A percentile compares a stretch with the other conserved stretches of the same genome.
Conservation (phyloP, 345 rosid genomes). For the Aethionema arabicum region DNA sequence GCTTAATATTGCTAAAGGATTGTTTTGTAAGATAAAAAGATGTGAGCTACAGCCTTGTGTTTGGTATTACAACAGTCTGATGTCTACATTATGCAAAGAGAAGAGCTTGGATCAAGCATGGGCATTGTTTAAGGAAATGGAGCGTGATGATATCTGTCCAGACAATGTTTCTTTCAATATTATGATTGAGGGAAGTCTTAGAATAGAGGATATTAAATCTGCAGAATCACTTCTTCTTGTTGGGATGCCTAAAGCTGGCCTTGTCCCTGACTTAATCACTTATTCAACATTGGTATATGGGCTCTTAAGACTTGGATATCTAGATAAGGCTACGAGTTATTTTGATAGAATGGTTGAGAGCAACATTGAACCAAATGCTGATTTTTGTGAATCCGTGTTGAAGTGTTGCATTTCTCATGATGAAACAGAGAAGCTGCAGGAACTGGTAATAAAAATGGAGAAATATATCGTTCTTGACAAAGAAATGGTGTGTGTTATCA, state of each 20-base stretch:
- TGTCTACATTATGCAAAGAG: conserved; percentile 17
- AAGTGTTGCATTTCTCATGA: conserved; percentile 39
- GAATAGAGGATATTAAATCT: conserved; percentile 44
- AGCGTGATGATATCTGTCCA: too few relatives aligned
- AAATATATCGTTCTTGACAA: conserved; percentile 41
- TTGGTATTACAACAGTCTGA: conserved; percentile 43
- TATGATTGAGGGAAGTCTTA: conserved; percentile 44
- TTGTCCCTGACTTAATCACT: conserved; percentile 45
- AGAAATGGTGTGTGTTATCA: conserved; percentile 36
- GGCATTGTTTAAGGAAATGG: too few relatives aligned
- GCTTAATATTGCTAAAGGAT: not conserved
- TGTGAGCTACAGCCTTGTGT: conserved; percentile 33
- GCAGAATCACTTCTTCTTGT: conserved; percentile 37
- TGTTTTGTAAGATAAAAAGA: not conserved
- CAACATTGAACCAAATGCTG: conserved; percentile 10
- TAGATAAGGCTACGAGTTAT: conserved; percentile 44
- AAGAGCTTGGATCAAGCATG: too few relatives aligned
- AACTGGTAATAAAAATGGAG: conserved; percentile 48
- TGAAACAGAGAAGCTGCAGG: conserved; percentile 39
- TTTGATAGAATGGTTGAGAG: conserved; percentile 45
- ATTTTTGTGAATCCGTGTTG: conserved; percentile 46
- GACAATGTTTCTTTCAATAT: not conserved
- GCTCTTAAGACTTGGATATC: conserved; percentile 42
- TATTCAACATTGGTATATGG: conserved; percentile 46
- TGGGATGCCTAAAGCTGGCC: conserved; percentile 46